Evolutionary conservation across 1,284 basidiomycete genomes (phyloP).

Genomic region (Tilletiopsis washingtonensis): DNA sequence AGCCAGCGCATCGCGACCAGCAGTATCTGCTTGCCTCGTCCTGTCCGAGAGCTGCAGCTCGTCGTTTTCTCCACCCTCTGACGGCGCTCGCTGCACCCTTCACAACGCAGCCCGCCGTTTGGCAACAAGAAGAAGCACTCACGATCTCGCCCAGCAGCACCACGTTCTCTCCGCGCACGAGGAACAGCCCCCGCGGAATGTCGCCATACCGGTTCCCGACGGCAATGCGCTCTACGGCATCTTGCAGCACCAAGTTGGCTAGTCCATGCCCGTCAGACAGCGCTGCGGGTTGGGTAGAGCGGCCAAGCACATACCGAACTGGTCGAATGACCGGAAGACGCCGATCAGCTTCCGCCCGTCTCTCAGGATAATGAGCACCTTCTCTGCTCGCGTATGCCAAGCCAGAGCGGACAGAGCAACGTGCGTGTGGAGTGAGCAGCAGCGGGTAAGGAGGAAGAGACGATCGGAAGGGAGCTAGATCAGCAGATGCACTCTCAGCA

Average conservation of each 20-base stretch:
- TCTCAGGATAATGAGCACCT: constrained; percentile 92
- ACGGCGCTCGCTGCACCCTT: no score
- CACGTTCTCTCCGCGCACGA: constrained; percentile 97
- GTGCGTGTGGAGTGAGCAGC: no score
- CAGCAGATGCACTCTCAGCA: background rate
- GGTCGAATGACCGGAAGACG: constrained; percentile 93
- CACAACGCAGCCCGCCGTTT: background rate
- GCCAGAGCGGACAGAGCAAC: background rate
- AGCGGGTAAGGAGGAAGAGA: no score
- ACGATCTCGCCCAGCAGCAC: constrained; percentile 95
- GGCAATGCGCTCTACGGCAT: constrained; percentile 66
- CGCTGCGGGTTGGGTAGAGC: background rate
- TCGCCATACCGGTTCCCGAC: constrained; percentile 59
- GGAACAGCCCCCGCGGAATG: constrained; percentile 74
- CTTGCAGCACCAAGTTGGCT: constrained; percentile 77
- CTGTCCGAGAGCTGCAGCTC: background rate
- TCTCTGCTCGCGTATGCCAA: constrained; percentile 54
- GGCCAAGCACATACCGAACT: constrained; percentile 70
- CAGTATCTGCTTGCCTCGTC: background rate
- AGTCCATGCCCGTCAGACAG: background rate
- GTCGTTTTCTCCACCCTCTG: no score
- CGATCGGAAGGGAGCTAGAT: background rate
- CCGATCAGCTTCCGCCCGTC: constrained; percentile 95
- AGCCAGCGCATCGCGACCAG: background rate
- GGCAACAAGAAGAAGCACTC: constrained; percentile 48